Base-by-base conservation (phyloP, 805 yeast species). In the Metschnikowia sp. region DNA sequence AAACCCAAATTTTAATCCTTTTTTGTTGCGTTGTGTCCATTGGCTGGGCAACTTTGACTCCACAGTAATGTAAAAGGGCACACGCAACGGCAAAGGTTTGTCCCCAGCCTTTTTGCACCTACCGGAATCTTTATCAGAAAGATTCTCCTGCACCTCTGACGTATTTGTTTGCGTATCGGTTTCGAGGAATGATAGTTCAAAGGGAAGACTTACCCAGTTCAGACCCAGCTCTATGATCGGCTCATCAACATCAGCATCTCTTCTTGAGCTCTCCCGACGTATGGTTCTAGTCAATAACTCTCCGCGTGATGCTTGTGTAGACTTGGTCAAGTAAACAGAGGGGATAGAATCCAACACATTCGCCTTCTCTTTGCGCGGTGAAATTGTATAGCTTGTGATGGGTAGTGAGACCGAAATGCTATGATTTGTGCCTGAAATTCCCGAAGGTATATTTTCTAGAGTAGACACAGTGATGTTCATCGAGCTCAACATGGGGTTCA, bases 181-280 rank as follows among this genome's bases (percentile, higher is more conserved):
- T 15, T 39, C 43, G n/a, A 35, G 36, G 9, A 38, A 12, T 13
- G 46, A 31, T 28, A 59, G 39, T 3, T 59, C 52, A 19, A 72
- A 49, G 3, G 75, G 75, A 4, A 69, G 42, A 48, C 61, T 64
- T 32, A 51, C 61, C 76, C 76, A 72, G 49, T 70, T 69, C 28
- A 55, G 51, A 3, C 68, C 66, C 19, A 44, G 42, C 34, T 55
- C 59, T 12, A 52, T 39, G 19, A 10, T 33, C 1, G 48, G 46
- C 19, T 42, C 50, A 13, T 40, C 35, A 29, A 36, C 29, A 19
- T 18, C 47, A 4, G 32, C 36, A 18, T 32, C 18, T 15, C 45
- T 35, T 10, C 40, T 40, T 10, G 18, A 32, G 8, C 45, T 42
- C 15, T 50, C 57, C 11, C 47, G 37, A 10, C 50, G 47, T 19